Percentiles rank a stretch among this genome's conserved stretches.
Evolutionary conservation across 345 rosid genomes (phyloP).

Genomic region (Pseudoturritis turrita): DNA sequence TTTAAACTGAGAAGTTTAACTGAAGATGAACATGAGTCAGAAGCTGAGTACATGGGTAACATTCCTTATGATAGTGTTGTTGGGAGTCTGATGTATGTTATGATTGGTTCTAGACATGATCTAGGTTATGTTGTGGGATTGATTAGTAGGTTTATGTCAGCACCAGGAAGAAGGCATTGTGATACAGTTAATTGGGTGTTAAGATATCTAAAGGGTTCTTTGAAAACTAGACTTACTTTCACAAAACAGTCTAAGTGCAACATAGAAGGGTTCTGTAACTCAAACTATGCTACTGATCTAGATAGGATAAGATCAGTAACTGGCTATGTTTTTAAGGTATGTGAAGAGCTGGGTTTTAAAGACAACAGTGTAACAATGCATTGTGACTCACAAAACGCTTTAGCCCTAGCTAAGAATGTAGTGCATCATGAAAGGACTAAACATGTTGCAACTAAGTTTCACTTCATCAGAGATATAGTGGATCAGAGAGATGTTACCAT

Average conservation of each 20-base stretch:
- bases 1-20: no score
- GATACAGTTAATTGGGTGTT: background rate
- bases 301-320: background rate
- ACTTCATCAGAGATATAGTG: background rate
- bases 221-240: background rate
- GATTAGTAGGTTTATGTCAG: background rate
- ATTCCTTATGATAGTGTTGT: background rate
- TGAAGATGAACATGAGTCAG: no score
- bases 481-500: background rate
- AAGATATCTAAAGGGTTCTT: background rate
- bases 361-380: no score
- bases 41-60: background rate
- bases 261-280: background rate
- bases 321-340: background rate
- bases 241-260: background rate
- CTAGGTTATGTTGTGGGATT: background rate
- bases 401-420: background rate
- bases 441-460: background rate
- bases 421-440: background rate
- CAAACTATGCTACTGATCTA: background rate
- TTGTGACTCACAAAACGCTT: background rate
- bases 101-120: background rate
- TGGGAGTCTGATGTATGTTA: background rate
- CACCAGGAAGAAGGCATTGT: background rate
- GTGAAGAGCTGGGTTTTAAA: background rate